Percentiles rank a stretch among this genome's conserved stretches.
phyloP scores from a whole-genome alignment of 1,139 yeast genomes.

The Arxiozyma telluris region DNA sequence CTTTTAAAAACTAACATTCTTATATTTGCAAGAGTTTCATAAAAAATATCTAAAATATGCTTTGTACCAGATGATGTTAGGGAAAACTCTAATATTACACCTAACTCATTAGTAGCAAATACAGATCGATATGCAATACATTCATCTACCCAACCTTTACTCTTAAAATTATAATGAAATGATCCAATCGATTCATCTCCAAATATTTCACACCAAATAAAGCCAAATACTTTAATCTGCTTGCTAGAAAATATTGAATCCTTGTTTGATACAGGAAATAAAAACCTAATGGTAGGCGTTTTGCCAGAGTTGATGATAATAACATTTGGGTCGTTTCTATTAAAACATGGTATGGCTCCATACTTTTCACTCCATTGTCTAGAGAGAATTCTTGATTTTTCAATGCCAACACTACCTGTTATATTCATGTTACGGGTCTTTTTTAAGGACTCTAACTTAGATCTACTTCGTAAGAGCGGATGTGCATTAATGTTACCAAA shows the following conservation, averaged over 20 bases:
- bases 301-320: constrained; percentile 29
- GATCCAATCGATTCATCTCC: constrained; percentile 56
- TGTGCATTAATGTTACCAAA: constrained; percentile 32
- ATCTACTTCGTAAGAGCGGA: neutral
- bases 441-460: neutral
- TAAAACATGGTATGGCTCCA: constrained; percentile 16
- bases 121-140: constrained; percentile 36
- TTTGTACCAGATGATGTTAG: constrained; percentile 38
- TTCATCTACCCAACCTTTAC: constrained; percentile 30
- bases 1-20: constrained; percentile 17
- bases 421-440: neutral
- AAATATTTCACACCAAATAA: constrained; percentile 46
- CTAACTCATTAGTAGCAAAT: constrained; percentile 31
- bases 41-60: constrained; percentile 29
- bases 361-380: constrained; percentile 17
- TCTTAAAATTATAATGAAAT: constrained; percentile 31
- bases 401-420: too few relatives aligned
- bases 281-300: constrained; percentile 30
- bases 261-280: constrained; percentile 33
- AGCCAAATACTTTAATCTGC: constrained; percentile 28
- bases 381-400: too few relatives aligned
- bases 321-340: constrained; percentile 10
- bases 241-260: constrained; percentile 10
- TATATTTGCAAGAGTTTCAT: constrained; percentile 28
- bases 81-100: constrained; percentile 39